Evolutionary conservation across 192 early-diverging fungal genomes (phyloP).

Genomic region (Coemansia sp.): DNA sequence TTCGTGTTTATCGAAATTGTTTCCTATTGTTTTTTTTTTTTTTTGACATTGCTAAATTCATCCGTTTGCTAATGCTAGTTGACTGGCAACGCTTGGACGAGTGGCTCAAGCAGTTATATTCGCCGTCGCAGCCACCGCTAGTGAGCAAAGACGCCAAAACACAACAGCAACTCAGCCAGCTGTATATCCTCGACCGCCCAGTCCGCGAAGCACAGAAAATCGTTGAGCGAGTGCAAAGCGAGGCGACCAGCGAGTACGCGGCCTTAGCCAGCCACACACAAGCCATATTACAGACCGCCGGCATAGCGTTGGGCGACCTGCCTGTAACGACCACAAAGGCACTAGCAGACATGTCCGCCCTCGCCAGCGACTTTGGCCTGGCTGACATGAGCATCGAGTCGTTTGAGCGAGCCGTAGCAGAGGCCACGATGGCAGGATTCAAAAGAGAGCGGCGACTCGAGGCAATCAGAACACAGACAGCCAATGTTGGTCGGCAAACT

Average conservation of each 20-base stretch:
- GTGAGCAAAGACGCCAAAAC: constrained; percentile 8
- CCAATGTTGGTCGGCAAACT: neutral
- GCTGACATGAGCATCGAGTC: constrained; percentile 24
- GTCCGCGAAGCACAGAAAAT: constrained; percentile 4
- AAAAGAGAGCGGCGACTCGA: constrained; percentile 10
- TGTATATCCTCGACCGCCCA: constrained; percentile 9
- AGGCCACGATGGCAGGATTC: constrained; percentile 17
- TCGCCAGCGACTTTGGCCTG: constrained; percentile 16
- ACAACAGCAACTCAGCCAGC: constrained; percentile 18
- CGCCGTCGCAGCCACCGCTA: constrained; percentile 26
- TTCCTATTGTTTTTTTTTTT: neutral
- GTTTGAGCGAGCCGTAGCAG: constrained; percentile 36
- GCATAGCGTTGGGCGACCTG: constrained; percentile 9
- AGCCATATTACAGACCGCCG: constrained; percentile 20
- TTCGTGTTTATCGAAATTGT: neutral
- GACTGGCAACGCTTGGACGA: constrained; percentile 23
- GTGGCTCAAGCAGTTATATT: constrained; percentile 38
- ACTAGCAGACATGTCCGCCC: constrained; percentile 21
- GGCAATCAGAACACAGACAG: neutral
- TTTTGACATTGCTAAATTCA: neutral
- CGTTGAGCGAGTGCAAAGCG: constrained; percentile 17
- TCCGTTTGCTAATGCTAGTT: neutral
- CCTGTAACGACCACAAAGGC: constrained; percentile 17
- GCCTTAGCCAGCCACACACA: constrained; percentile 14
- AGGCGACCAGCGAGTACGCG: constrained; percentile 30